These are phyloP conservation scores for Coemansia umbellata DNA, from an alignment of 192 early-diverging fungal species.

Conservation along the genomic window DNA sequence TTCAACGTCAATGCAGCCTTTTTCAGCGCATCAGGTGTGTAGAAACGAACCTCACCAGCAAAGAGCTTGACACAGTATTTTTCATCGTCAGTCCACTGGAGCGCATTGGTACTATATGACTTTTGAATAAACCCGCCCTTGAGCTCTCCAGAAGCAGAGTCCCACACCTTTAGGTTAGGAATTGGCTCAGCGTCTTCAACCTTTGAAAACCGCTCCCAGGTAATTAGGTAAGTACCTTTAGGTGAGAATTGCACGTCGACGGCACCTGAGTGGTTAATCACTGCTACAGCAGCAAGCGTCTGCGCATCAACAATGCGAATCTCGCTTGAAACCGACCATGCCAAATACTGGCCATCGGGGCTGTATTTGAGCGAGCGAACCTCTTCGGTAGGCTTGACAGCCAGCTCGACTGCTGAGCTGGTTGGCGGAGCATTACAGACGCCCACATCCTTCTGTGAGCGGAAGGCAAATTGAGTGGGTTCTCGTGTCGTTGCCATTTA, in stretches of 20 bases:
- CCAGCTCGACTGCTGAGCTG: conserved; percentile 2
- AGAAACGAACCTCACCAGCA: conserved; percentile 87
- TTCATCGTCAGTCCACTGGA: conserved; percentile 95
- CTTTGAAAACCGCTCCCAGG: conserved; percentile 67
- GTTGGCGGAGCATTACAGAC: conserved; percentile 40
- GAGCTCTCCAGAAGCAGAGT: conserved; percentile 65
- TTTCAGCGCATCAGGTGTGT: conserved; percentile 33
- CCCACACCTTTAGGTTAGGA: conserved; percentile 81
- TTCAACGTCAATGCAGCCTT: conserved; percentile 54
- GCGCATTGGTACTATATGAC: conserved; percentile 67
- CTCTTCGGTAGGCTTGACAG: conserved; percentile 22
- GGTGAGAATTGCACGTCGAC: conserved; percentile 92
- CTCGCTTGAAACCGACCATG: conserved; percentile 55
- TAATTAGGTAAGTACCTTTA: conserved; percentile 81
- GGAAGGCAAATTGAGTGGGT: conserved; percentile 45
- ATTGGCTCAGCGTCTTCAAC: conserved; percentile 60
- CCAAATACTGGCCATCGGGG: conserved; percentile 66
- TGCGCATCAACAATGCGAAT: conserved; percentile 73
- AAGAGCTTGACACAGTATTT: conserved; percentile 79
- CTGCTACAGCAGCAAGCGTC: conserved; percentile 57
- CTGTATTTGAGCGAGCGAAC: conserved; percentile 59
- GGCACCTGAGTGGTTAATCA: conserved; percentile 62
- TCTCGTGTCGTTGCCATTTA: conserved; percentile 32
- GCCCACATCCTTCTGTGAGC: conserved; percentile 34
- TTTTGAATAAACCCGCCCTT: conserved; percentile 78